Base-by-base conservation (phyloP, 768 basidiomycete species). In the Agaricus sinodeliciosus region DNA sequence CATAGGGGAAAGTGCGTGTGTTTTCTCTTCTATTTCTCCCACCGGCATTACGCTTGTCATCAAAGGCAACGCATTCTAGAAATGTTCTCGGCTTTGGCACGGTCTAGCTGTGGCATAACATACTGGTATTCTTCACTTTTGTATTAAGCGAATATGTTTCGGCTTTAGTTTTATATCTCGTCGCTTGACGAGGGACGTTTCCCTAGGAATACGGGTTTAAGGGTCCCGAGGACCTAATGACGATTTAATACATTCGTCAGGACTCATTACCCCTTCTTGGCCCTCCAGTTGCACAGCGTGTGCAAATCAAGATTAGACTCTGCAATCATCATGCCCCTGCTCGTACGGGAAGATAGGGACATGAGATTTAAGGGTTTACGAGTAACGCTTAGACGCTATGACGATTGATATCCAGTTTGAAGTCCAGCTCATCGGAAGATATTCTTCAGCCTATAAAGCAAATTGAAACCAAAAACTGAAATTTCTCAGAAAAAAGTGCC, bases 311-410 rank as follows among this genome's bases (percentile, higher is more conserved):
- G 43, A 46, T 53, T 40, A n/a, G 19, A 31, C 31, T 18, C 51
- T 43, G 51, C 36, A 53, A 53, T 53, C 51, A 53, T 43, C 51
- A 46, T 35, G 44, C 28, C 51, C 51, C 51, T 53, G 51, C 43
- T 53, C 36, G 2, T 37, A 43, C 51, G 44, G 44, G 44, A 53
- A 46, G 51, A 53, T 53, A 43, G 31, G 18, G 4, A 19, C 15
- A 3, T 11, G 15, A 53, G 43, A 53, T 53, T 37, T 40, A 27
- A 49, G 48, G 48, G 49, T 42, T n/a, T 22, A 7, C 13, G 2
- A 16, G 16, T 6, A 22, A n/a, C 27, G 43, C 31, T 31, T 31
- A 11, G 2, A 11, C 3, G 31, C 31, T 31, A 31, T 31, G 31
- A 31, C 31, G 31, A 31, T 31, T 31, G n/a, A n/a, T n/a, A n/a